These are phyloP conservation scores for Dorcoceras hygrometricum DNA, from an alignment of 257 asterid genomes.

Conservation along the genomic window DNA sequence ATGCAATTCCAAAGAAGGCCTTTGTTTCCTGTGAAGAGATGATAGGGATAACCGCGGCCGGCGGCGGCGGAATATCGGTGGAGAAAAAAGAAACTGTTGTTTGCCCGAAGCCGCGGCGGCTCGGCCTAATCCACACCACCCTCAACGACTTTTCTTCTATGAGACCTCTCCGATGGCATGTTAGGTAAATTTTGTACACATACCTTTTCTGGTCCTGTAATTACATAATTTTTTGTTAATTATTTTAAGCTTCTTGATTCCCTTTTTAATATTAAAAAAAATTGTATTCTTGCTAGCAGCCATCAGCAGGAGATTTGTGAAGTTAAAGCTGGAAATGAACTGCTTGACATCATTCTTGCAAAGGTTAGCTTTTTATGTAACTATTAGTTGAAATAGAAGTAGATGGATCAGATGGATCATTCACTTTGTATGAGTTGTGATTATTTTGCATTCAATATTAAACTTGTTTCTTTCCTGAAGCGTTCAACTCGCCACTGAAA, in stretches of 20 bases:
- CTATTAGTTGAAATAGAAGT: background rate
- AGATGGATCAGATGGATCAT: slow-evolving; percentile 19
- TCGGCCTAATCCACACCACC: slow-evolving; percentile 52
- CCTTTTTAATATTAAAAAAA: background rate
- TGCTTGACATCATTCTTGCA: slow-evolving; percentile 77
- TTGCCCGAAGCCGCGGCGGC: slow-evolving; percentile 89
- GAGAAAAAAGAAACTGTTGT: slow-evolving; percentile 61
- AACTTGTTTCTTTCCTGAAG: background rate
- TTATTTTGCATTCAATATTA: background rate
- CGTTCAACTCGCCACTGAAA: background rate
- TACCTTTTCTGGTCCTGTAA: background rate
- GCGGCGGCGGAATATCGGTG: slow-evolving; percentile 35
- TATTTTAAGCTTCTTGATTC: background rate
- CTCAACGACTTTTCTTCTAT: slow-evolving; percentile 38
- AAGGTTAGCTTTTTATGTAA: slow-evolving; percentile 41
- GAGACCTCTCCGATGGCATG: slow-evolving; percentile 64
- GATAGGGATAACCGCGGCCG: slow-evolving; percentile 39
- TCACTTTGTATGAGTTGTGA: slow-evolving; percentile 13
- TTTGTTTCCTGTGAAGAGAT: slow-evolving; percentile 62
- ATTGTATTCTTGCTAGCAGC: slow-evolving; percentile 30
- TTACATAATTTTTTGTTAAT: background rate
- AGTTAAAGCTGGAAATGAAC: slow-evolving; percentile 78
- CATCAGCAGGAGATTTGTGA: slow-evolving; percentile 77
- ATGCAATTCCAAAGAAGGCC: slow-evolving; percentile 50
- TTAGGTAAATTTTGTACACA: slow-evolving; percentile 40